Base-by-base conservation (phyloP, 345 rosid species). In the Murraya paniculata region DNA sequence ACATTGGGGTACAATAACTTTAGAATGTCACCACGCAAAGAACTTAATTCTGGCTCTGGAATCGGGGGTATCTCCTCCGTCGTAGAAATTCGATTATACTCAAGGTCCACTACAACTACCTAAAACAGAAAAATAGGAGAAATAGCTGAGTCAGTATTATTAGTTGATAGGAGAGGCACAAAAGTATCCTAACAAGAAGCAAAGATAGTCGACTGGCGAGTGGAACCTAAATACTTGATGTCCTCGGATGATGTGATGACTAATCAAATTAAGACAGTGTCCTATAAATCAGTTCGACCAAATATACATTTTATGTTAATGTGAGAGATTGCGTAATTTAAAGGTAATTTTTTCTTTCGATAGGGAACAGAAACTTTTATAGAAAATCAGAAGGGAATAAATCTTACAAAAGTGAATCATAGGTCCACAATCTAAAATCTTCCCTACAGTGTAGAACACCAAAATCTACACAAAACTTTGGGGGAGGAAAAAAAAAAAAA, bases 31-130 rank as follows among this genome's bases (percentile, higher is more conserved):
- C 85, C 85, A 55, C 98, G 94, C 83, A 96, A 73, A 71, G 86
- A 76, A 85, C 91, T 89, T 78, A 90, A 83, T 88, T 94, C 99
- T 68, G 99, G 98, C 91, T 96, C 99, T 66, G 99, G 98, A 83
- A 94, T 88, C 7, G 82, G 83, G 35, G 99, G 99, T 85, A 94
- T 96, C 82, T 96, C 99, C 80, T 96, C 98, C 8, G 99, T 62
- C 31, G 99, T 91, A 80, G 90, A 90, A 75, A 92, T 87, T 80
- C 81, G 88, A 76, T 96, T 96, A 82, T 85, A 90, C 81, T 96
- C 99, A 62, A 96, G 98, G 83, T 96, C 98, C 84, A 94, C 99
- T 65, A 92, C 89, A 83, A 92, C 99, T 81, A 96, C 98, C 99
- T 96, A 87, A 65, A 86, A 83, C 30, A 76, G 67, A 78, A 84